Evolutionary conservation across 2,329 filamentous ascomycete species (phyloP).

Genomic region (Diaporthe sp.): DNA sequence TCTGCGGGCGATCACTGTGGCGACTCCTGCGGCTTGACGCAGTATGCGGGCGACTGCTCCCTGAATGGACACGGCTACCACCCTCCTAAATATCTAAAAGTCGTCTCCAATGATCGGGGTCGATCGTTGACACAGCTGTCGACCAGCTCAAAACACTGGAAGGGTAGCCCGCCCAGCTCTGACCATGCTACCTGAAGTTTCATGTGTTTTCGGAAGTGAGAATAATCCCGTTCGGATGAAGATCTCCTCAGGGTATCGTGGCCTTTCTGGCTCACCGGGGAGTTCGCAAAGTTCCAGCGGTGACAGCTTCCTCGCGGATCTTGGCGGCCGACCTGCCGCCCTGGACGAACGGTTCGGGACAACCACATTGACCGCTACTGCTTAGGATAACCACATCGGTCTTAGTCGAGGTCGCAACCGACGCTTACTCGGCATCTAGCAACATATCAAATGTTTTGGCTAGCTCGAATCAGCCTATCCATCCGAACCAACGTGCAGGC

Average conservation of each 20-base stretch:
- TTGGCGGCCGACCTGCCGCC: background rate
- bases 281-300: background rate
- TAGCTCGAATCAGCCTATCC: background rate
- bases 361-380: background rate
- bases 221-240: background rate
- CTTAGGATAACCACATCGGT: background rate
- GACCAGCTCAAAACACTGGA: too few species aligned
- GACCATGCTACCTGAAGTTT: background rate
- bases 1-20: background rate
- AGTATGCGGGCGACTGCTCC: background rate
- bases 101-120: background rate
- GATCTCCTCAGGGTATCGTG: too few species aligned
- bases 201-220: background rate
- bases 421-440: background rate
- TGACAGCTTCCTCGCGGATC: background rate
- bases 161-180: too few species aligned
- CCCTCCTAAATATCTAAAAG: background rate
- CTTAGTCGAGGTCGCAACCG: background rate
- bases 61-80: background rate
- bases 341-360: background rate
- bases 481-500: slow-evolving; percentile 1
- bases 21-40: background rate
- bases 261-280: background rate
- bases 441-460: background rate
- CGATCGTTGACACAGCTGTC: background rate